Evolutionary conservation across 2,329 filamentous ascomycete genomes (phyloP).

Genomic region (Knufia fluminis): DNA sequence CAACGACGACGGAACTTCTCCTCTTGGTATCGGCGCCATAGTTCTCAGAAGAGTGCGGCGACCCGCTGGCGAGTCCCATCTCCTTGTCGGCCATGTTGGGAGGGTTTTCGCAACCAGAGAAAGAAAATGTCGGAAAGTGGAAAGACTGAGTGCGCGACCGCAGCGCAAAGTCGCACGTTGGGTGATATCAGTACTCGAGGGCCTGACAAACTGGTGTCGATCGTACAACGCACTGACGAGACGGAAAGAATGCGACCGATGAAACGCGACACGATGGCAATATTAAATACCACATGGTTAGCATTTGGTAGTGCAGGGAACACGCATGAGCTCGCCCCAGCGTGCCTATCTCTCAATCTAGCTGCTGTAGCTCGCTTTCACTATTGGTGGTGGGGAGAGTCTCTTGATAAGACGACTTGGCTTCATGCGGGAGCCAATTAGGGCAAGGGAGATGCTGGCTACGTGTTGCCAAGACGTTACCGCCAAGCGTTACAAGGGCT

Average conservation of each 20-base stretch:
- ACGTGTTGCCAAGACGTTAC: background rate
- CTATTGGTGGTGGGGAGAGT: background rate
- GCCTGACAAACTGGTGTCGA: background rate
- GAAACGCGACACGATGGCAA: background rate
- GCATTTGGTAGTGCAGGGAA: background rate
- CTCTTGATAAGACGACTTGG: background rate
- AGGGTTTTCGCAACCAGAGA: background rate
- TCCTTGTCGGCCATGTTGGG: background rate
- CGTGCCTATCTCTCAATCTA: too few species aligned
- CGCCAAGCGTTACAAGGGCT: background rate
- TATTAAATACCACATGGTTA: background rate
- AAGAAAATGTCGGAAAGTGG: background rate
- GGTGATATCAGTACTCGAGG: background rate
- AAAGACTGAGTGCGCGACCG: background rate
- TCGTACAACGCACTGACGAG: background rate
- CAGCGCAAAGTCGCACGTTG: background rate
- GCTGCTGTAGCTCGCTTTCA: background rate
- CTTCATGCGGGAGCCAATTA: background rate
- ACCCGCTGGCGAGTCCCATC: background rate
- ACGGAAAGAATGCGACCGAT: background rate
- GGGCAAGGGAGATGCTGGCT: background rate
- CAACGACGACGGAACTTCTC: background rate
- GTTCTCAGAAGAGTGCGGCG: background rate
- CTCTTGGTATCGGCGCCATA: background rate
- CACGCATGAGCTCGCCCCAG: background rate